Evolutionary conservation across 2,329 filamentous ascomycete species (phyloP).

Genomic region (Colletotrichum horii): DNA sequence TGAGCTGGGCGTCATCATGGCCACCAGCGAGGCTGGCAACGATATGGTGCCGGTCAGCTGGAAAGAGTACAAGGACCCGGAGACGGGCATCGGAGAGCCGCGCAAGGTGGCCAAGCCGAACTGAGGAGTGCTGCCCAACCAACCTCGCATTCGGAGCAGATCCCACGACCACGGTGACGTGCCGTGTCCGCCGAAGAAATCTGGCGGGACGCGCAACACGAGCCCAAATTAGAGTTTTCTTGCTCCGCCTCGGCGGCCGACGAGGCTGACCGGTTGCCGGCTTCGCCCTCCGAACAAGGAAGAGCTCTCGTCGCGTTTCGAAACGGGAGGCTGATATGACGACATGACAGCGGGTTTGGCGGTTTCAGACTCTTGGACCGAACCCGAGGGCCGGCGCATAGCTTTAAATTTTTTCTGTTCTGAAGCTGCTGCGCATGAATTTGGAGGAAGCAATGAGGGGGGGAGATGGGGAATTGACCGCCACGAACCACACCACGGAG

Average conservation of each 20-base stretch:
- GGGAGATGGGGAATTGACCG: not conserved
- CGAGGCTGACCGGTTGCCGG: not conserved
- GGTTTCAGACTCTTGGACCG: not conserved
- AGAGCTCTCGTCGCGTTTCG: slow-evolving; percentile 5
- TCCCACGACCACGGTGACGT: not conserved
- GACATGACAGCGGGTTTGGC: slow-evolving; percentile 5
- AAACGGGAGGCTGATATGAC: slow-evolving; percentile 6
- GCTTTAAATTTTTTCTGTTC: not conserved
- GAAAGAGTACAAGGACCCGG: slow-evolving; percentile 90
- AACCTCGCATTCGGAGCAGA: not conserved
- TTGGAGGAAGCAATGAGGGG: not conserved
- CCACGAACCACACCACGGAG: not conserved
- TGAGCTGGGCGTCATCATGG: slow-evolving; percentile 92
- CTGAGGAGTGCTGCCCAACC: slow-evolving; percentile 47
- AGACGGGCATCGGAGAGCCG: slow-evolving; percentile 76
- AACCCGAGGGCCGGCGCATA: not conserved
- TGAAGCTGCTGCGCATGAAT: slow-evolving; percentile 7
- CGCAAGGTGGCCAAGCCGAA: slow-evolving; percentile 96
- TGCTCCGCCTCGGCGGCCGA: slow-evolving; percentile 2
- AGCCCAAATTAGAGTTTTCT: not conserved
- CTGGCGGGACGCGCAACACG: not conserved
- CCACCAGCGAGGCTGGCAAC: slow-evolving; percentile 84
- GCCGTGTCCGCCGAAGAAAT: not conserved
- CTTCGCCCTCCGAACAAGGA: not conserved
- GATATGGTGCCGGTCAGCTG: slow-evolving; percentile 93